These are phyloP conservation scores for Dictyostelium purpureum DNA, from an alignment of 78 protist genomes.

Conservation along the genomic window DNA sequence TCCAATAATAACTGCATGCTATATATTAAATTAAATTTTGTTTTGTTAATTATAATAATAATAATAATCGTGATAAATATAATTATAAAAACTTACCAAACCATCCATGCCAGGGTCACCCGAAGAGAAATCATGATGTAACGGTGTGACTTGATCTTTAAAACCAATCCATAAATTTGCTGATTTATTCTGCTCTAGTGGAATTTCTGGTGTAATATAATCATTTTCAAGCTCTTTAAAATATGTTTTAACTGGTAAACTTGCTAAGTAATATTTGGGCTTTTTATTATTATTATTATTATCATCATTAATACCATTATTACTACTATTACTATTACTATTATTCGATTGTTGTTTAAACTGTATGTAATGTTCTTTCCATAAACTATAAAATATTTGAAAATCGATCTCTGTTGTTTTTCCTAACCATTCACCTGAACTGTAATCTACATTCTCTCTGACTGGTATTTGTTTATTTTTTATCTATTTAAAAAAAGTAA, in stretches of 20 bases:
- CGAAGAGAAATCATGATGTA: slow-evolving; percentile 75
- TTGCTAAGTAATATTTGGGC: slow-evolving; percentile 61
- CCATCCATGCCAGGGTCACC: slow-evolving; percentile 87
- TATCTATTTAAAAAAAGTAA: neutral
- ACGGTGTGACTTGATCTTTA: slow-evolving; percentile 71
- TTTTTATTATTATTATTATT: neutral
- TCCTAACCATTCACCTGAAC: slow-evolving; percentile 82
- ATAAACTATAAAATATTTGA: neutral
- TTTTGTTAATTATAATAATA: no score
- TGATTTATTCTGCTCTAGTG: slow-evolving; percentile 41
- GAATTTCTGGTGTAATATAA: slow-evolving; percentile 40
- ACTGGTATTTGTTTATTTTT: slow-evolving; percentile 28
- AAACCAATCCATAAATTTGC: slow-evolving; percentile 79
- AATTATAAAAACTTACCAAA: neutral
- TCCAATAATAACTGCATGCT: slow-evolving; percentile 69
- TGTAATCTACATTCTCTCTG: slow-evolving; percentile 12
- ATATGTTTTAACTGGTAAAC: slow-evolving; percentile 65
- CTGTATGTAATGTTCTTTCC: neutral
- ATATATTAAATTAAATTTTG: no score
- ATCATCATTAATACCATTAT: neutral
- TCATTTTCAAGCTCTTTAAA: slow-evolving; percentile 49
- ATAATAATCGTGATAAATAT: no score
- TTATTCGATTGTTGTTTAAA: neutral
- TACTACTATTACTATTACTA: neutral
- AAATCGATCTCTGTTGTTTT: slow-evolving; percentile 25